Evolutionary conservation across 73 alveolate species (phyloP), one percentile per base, ranked within the genome.

Genomic region (Blepharisma japonicum): DNA sequence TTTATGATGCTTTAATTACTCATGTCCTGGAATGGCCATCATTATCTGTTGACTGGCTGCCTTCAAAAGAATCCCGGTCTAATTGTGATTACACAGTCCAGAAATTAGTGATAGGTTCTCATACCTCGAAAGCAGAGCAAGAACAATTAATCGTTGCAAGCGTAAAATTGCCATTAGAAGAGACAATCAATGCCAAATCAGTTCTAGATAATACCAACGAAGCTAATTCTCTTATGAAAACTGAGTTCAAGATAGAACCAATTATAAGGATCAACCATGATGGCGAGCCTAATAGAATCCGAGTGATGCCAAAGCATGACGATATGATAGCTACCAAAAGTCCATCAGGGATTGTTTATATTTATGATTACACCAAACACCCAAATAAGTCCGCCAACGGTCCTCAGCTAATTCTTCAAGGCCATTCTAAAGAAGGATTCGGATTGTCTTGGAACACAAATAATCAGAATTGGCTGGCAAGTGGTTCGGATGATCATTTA

Each of bases 1-100:
- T 96, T 71, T 96, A 96, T 82, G 99, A 96, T 84, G 84, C 97
- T 9, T 85, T 91, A 38, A 79, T 92, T 45, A 86, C 95, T 38
- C 96, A 90, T 83, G 97, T 97, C 48, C 89, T 96, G 0, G 97
- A 92, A 51, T 95, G 99, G 99, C 99, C 99, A 53, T 95, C 99
- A 7, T 81, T 94, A 54, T 87, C 99, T 0, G 90, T 89, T n/a
- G 90, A 95, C 25, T 96, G 99, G 99, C 82, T 96, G 50, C 99
- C 99, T 14, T 61, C 74, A 9, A 61, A 61, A 61, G 49, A 61
- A 61, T 8, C 46, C 74, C 11, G 14, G 48, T 61, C 74, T 2
- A 25, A 21, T 42, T 32, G 42, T 32, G 42, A 32, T 32, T 86
- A 84, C 42, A 80, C 93, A 27, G 68, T 88, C 78, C 96, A 96